phyloP scores from a whole-genome alignment of 495 filamentous ascomycete species.

The Recurvomyces mirabilis region DNA sequence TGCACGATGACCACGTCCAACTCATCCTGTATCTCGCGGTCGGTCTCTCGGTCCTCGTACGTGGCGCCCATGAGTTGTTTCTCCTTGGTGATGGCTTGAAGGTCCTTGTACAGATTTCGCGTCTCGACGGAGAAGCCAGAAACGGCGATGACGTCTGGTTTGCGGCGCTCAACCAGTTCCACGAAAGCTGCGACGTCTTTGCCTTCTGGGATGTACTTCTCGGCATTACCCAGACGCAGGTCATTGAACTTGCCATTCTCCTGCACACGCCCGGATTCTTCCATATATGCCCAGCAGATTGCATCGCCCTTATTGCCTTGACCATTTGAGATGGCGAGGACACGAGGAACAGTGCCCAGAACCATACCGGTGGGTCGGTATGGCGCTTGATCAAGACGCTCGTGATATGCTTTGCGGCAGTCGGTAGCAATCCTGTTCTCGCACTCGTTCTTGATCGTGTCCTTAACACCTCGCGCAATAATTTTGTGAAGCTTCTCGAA shows the following conservation, averaged over 20 bases:
- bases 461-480: slow-evolving; percentile 83
- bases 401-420: slow-evolving; percentile 74
- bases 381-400: slow-evolving; percentile 86
- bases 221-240: slow-evolving; percentile 57
- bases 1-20: slow-evolving; percentile 87
- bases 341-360: slow-evolving; percentile 75
- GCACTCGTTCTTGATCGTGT: slow-evolving; percentile 79
- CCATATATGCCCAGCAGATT: slow-evolving; percentile 81
- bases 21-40: slow-evolving; percentile 51
- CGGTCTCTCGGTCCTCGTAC: slow-evolving; percentile 60
- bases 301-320: slow-evolving; percentile 66
- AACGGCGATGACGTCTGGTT: slow-evolving; percentile 82
- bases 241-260: slow-evolving; percentile 81
- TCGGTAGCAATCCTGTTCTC: slow-evolving; percentile 74
- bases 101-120: slow-evolving; percentile 64
- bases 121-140: slow-evolving; percentile 87
- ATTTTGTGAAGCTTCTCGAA: slow-evolving; percentile 69
- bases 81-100: slow-evolving; percentile 62
- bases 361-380: slow-evolving; percentile 92
- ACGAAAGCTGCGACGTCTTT: slow-evolving; percentile 54
- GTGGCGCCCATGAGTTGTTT: slow-evolving; percentile 58
- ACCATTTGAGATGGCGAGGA: slow-evolving; percentile 76
- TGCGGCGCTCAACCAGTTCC: slow-evolving; percentile 59
- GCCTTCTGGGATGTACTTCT: slow-evolving; percentile 51
- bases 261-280: slow-evolving; percentile 79